These are phyloP conservation scores for Hericium erinaceus DNA, from an alignment of 768 basidiomycete genomes.

Conservation along the genomic window DNA sequence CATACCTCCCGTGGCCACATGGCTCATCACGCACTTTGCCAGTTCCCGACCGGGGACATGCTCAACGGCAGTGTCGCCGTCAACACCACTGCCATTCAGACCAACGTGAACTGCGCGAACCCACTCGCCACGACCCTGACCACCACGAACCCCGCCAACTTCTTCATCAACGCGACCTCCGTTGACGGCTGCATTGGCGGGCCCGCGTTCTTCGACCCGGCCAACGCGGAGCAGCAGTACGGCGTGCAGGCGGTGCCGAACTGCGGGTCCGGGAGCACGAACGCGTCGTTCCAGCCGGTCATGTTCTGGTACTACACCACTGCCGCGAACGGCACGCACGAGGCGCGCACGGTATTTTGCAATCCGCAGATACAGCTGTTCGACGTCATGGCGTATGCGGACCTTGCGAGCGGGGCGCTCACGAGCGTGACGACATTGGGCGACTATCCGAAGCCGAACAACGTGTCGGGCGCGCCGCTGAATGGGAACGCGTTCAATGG, in stretches of 20 bases:
- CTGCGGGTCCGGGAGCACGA: slow-evolving; percentile 19
- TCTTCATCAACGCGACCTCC: slow-evolving; percentile 36
- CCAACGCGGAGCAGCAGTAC: slow-evolving; percentile 35
- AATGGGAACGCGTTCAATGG: slow-evolving; percentile 50
- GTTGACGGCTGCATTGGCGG: slow-evolving; percentile 34
- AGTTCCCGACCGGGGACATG: slow-evolving; percentile 35
- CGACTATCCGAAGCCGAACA: slow-evolving; percentile 32
- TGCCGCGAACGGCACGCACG: slow-evolving; percentile 20
- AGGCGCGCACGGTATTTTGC: slow-evolving; percentile 47
- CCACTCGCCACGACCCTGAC: slow-evolving; percentile 19
- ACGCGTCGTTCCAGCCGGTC: slow-evolving; percentile 40
- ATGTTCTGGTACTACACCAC: slow-evolving; percentile 58
- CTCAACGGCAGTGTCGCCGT: slow-evolving; percentile 46
- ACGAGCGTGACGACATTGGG: slow-evolving; percentile 25
- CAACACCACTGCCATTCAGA: slow-evolving; percentile 41
- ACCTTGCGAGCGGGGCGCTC: slow-evolving; percentile 35
- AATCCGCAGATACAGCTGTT: slow-evolving; percentile 37
- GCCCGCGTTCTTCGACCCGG: slow-evolving; percentile 28
- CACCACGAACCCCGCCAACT: slow-evolving; percentile 21
- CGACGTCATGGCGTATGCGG: slow-evolving; percentile 33
- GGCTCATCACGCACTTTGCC: background rate
- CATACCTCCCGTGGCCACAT: background rate
- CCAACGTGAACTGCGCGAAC: slow-evolving; percentile 37
- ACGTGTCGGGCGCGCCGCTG: slow-evolving; percentile 39
- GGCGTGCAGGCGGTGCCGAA: slow-evolving; percentile 33